Base-by-base conservation (phyloP, 768 basidiomycete genomes). In the Collybia mongolica region DNA sequence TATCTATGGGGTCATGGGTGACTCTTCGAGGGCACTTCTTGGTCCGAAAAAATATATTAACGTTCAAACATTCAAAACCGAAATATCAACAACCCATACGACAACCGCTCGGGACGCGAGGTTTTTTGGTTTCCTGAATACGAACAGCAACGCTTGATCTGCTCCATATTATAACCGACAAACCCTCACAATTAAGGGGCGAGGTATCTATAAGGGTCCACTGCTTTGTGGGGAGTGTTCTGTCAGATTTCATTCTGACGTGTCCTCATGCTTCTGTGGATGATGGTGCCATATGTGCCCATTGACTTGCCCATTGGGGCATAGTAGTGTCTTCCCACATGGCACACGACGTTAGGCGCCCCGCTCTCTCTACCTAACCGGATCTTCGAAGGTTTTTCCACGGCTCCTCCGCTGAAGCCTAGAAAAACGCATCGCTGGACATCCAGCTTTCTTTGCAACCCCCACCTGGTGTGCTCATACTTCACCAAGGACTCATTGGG, bases 231-330 rank as follows among this genome's bases (percentile, higher is more conserved):
- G 32, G 11, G 32, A 20, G 14, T 20, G 11, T 20, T 17, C 23
- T 20, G 17, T 41, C 39, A 41, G 18, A 41, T 24, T 41, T 5
- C 14, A 44, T 24, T 45, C 17, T 41, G 50, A 51, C 24, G 32
- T 28, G 14, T 29, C 46, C 52, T 44, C 35, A 44, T 48, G 52
- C 45, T 53, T 35, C 23, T 37, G 35, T 41, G 19, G 48, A 28
- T 37, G 23, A 40, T 40, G 38, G 28, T 22, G 20, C 39, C 40
- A 44, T 26, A 47, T 5, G 3, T 17, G 11, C 88, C 74, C 45
- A 71, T 69, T 0, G 91, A 90, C 39, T 71, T 71, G 57, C 91
- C 87, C 23, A 90, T 81, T 48, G 77, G 73, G 6, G 86, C 83
- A 64, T 93, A 49, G 54, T 48, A 48, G 55, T 60, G 48, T 53